These are phyloP conservation scores for Alternaria tenuissima DNA, from an alignment of 2,329 filamentous ascomycete genomes.

Conservation along the genomic window DNA sequence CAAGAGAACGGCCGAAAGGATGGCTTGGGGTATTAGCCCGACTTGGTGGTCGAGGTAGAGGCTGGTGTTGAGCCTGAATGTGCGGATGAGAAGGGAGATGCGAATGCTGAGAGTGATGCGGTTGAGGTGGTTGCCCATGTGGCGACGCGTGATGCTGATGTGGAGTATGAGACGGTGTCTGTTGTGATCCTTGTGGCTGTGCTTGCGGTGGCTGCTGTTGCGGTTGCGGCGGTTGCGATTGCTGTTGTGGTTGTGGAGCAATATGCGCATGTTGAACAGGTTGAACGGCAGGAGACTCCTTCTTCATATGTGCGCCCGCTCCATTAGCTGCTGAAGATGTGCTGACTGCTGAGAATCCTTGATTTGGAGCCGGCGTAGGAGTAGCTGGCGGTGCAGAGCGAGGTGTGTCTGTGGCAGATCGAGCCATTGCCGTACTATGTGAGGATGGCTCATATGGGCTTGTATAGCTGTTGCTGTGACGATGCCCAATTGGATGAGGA, in stretches of 20 bases:
- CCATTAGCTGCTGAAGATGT: conserved; percentile 26
- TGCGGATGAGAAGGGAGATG: conserved; percentile 27
- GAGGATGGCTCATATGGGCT: conserved; percentile 43
- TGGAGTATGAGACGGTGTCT: conserved; percentile 9
- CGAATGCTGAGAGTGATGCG: conserved; percentile 17
- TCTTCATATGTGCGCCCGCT: conserved; percentile 23
- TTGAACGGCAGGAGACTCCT: conserved; percentile 33
- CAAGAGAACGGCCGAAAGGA: conserved; percentile 32
- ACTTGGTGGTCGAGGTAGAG: conserved; percentile 29
- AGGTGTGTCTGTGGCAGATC: conserved; percentile 21
- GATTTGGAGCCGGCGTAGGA: conserved; percentile 11
- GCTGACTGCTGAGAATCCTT: conserved; percentile 23
- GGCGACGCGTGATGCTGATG: conserved; percentile 17
- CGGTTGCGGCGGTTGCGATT: conserved; percentile 19
- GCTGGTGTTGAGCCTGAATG: conserved; percentile 27
- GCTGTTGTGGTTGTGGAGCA: conserved; percentile 28
- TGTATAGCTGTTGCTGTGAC: conserved; percentile 35
- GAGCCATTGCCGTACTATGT: conserved; percentile 18
- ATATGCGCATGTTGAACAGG: conserved; percentile 27
- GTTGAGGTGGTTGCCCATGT: conserved; percentile 13
- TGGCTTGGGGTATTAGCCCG: conserved; percentile 37
- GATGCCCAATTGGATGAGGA: conserved; percentile 18
- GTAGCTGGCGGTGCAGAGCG: conserved; percentile 24
- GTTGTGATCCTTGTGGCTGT: conserved; percentile 22
- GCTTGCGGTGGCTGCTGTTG: conserved; percentile 8